Base-by-base conservation (phyloP, 768 basidiomycete genomes). In the Podaxis pistillaris region DNA sequence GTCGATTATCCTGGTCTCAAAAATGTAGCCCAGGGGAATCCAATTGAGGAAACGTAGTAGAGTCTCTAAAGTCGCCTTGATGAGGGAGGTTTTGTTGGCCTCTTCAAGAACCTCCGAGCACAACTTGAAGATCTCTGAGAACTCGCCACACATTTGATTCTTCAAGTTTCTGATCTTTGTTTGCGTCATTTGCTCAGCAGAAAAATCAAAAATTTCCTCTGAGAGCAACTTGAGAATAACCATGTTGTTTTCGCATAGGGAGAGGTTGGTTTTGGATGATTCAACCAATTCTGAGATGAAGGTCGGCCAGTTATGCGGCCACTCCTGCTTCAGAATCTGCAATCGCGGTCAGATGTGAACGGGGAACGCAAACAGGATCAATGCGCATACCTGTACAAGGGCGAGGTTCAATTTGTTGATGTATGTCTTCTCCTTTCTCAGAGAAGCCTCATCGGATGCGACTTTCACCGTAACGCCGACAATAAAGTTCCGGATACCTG, bases 181-280 rank as follows among this genome's bases (percentile, higher is more conserved):
- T 75, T 97, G 95, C 0, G 96, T 98, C 94, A 99, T 91, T 75
- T 96, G 94, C 69, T 99, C 97, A 2, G 97, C 94, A 3, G 95
- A 97, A 76, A 90, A 99, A 75, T 99, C 97, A 71, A 99, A 99
- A 63, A 99, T 94, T 75, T 99, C 97, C 72, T 99, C 97, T 0
- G 94, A 96, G n/a, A 98, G 83, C 12, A 99, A 83, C 71, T 93
- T 93, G 68, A 98, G 83, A 73, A 99, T 98, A 74, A 94, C 86
- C 97, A 99, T 99, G 79, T 99, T 99, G 83, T 99, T 99, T 79
- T 99, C 97, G 83, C 97, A 98, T 33, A 98, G 85, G 1, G 93
- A 89, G 44, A 98, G 86, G 72, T 95, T 98, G 47, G 93, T 94
- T 76, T 96, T 96, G 49, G 96, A 98, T 7, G 96, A 97, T 68